phyloP scores from a whole-genome alignment of 2,329 filamentous ascomycete genomes.

The Fusarium guadeloupense region DNA sequence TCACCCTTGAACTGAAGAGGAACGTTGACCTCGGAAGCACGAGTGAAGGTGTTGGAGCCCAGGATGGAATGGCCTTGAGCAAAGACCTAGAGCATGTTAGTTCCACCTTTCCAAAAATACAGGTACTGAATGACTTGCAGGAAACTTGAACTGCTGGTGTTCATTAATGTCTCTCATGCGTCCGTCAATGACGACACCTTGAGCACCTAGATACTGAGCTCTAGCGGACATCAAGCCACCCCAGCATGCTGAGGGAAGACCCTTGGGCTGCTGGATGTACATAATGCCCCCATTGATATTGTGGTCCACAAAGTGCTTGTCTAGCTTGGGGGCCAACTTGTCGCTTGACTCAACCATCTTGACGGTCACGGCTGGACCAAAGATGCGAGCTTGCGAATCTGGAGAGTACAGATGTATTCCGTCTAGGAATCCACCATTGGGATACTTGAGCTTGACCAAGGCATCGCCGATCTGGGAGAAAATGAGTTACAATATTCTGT shows the following conservation, averaged over 20 bases:
- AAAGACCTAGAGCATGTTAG: conserved; percentile 37
- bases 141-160: conserved; percentile 37
- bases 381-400: conserved; percentile 22
- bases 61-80: conserved; percentile 41
- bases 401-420: conserved; percentile 41
- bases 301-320: conserved; percentile 44
- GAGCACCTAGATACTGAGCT: conserved; percentile 40
- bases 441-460: conserved; percentile 44
- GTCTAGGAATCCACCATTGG: conserved; percentile 40
- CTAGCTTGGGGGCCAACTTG: conserved; percentile 36
- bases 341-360: conserved; percentile 44
- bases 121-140: background rate
- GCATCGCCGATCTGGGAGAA: conserved; percentile 38
- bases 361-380: conserved; percentile 44
- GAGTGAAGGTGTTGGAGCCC: conserved; percentile 45
- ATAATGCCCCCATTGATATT: conserved; percentile 39
- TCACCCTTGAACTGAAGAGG: conserved; percentile 41
- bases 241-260: conserved; percentile 42
- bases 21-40: conserved; percentile 42
- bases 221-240: conserved; percentile 45
- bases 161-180: conserved; percentile 44
- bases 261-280: conserved; percentile 45
- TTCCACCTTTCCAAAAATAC: too few relatives aligned
- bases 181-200: conserved; percentile 43
- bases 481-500: too few relatives aligned